Percentiles rank a stretch among this genome's conserved stretches.
Conservation (phyloP, 768 basidiomycete genomes). For the Boletus insuetus region DNA sequence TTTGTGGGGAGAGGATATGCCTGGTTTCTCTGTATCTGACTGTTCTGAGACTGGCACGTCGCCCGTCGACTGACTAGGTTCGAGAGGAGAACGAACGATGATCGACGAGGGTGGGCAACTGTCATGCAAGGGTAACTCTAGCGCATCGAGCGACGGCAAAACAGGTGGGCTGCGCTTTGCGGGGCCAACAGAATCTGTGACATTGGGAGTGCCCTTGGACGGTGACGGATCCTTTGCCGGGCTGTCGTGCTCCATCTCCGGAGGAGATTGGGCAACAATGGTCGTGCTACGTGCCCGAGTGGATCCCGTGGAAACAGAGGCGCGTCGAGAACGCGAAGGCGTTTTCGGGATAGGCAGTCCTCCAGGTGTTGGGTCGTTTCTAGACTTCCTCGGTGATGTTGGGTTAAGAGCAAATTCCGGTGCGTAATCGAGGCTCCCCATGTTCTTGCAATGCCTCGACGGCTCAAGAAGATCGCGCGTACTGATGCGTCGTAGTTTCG, state of each 20-base stretch:
- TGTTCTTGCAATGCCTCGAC: slow-evolving; percentile 7
- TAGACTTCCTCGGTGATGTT: slow-evolving; percentile 9
- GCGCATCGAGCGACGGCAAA: slow-evolving; percentile 12
- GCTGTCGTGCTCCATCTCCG: slow-evolving; percentile 1
- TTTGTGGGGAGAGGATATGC: neutral
- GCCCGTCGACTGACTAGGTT: neutral
- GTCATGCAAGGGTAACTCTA: slow-evolving; percentile 11
- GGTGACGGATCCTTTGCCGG: slow-evolving; percentile 1
- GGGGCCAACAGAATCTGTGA: neutral
- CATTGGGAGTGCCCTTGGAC: neutral
- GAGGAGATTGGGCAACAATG: slow-evolving; percentile 4
- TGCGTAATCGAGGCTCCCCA: slow-evolving; percentile 2
- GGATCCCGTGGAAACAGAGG: slow-evolving; percentile 17
- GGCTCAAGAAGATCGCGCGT: slow-evolving; percentile 27
- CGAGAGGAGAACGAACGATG: slow-evolving; percentile 18
- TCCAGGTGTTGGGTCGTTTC: slow-evolving; percentile 3
- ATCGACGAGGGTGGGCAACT: slow-evolving; percentile 21
- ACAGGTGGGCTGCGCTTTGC: neutral
- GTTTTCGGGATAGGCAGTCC: slow-evolving; percentile 14
- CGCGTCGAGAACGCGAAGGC: slow-evolving; percentile 16
- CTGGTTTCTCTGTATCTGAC: neutral
- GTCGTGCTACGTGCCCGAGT: slow-evolving; percentile 18
- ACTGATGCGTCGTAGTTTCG: slow-evolving; percentile 14
- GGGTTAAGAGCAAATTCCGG: slow-evolving; percentile 3
- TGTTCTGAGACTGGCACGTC: neutral